Percentiles rank a stretch among this genome's conserved stretches.
phyloP scores from a whole-genome alignment of 306 rosid genomes.

The Dicorynia guianensis region DNA sequence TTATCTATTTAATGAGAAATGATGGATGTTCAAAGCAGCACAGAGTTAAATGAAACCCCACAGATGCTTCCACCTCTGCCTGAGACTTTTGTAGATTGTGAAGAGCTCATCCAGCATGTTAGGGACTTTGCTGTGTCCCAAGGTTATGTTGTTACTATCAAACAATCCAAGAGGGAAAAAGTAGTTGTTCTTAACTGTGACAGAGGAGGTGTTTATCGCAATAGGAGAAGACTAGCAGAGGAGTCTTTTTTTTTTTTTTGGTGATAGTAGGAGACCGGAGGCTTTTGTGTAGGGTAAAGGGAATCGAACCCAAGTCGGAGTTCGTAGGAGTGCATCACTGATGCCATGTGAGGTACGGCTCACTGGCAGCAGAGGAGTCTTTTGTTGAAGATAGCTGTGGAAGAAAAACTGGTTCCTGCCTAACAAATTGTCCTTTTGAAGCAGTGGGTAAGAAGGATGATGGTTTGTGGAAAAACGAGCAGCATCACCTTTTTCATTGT shows the following conservation, averaged over 20 bases:
- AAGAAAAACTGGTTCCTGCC: constrained; percentile 54
- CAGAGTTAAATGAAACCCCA: constrained; percentile 38
- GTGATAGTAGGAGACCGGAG: too few species aligned
- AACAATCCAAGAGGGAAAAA: too few species aligned
- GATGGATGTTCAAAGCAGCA: constrained; percentile 48
- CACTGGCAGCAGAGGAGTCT: constrained; percentile 49
- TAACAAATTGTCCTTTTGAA: constrained; percentile 61
- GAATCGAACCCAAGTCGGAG: too few species aligned
- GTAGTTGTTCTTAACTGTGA: too few species aligned
- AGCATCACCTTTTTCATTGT: too few species aligned
- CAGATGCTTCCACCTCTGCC: constrained; percentile 62
- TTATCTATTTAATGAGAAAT: constrained; percentile 10
- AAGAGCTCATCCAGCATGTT: constrained; percentile 59
- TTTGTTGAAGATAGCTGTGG: constrained; percentile 34
- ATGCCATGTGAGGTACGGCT: constrained; percentile 57
- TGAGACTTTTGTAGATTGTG: constrained; percentile 58
- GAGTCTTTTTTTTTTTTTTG: too few species aligned
- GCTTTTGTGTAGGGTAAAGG: too few species aligned
- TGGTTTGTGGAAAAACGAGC: constrained; percentile 61
- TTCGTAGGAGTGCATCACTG: too few species aligned
- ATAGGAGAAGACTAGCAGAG: too few species aligned
- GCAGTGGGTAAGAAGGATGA: constrained; percentile 58
- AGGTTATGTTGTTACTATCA: too few species aligned
- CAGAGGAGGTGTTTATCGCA: too few species aligned
- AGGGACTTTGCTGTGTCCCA: too few species aligned